These are phyloP conservation scores for Claviceps africana DNA, from an alignment of 2,329 filamentous ascomycete species.

Conservation along the genomic window DNA sequence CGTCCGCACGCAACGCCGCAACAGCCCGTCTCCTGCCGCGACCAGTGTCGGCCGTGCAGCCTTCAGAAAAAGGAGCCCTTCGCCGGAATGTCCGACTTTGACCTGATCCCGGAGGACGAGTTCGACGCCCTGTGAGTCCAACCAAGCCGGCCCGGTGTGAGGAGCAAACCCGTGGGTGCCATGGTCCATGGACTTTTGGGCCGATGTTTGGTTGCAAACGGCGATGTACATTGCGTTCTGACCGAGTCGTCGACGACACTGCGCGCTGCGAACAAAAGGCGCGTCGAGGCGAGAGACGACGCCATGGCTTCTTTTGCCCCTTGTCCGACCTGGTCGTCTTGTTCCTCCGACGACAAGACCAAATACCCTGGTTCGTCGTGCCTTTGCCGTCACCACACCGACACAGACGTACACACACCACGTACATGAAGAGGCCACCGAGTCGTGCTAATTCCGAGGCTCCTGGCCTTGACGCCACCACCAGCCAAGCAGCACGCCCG, in stretches of 20 bases:
- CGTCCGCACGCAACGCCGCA: no score
- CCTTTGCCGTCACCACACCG: background rate
- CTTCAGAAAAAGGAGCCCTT: no score
- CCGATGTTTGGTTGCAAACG: background rate
- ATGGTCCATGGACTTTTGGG: background rate
- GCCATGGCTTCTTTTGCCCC: background rate
- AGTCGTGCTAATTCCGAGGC: background rate
- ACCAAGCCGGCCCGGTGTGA: background rate
- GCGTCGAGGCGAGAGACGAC: slow-evolving; percentile 18
- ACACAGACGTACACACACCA: background rate
- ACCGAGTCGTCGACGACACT: background rate
- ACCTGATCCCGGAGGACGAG: slow-evolving; percentile 34
- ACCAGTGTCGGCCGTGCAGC: background rate
- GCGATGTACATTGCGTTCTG: background rate
- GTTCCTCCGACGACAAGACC: slow-evolving; percentile 6
- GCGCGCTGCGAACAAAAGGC: no score
- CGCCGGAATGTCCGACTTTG: slow-evolving; percentile 7
- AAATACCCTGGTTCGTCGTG: slow-evolving; percentile 23
- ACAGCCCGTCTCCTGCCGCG: background rate
- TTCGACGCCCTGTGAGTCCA: slow-evolving; percentile 39
- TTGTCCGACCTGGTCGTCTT: background rate
- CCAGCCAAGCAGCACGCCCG: slow-evolving; percentile 42
- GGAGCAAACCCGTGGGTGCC: background rate
- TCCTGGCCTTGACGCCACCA: background rate
- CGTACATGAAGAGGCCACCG: background rate